Conservation (phyloP, 129 eudicot species). For the Glebionis coronaria region DNA sequence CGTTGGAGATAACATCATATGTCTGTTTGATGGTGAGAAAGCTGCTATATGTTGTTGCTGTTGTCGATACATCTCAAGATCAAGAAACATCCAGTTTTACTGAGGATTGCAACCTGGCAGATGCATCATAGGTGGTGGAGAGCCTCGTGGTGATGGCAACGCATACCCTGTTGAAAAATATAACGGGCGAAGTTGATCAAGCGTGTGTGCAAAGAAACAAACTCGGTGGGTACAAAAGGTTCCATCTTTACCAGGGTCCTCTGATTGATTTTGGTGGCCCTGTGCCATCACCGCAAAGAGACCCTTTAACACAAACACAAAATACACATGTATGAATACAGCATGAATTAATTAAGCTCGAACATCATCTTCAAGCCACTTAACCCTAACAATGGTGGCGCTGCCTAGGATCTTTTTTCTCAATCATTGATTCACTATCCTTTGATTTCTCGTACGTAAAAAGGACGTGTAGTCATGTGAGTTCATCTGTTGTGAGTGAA, state of each 20-base stretch:
- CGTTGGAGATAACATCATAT: slow-evolving; percentile 29
- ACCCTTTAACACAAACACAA: too few relatives aligned
- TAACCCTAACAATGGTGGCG: too few relatives aligned
- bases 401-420: too few relatives aligned
- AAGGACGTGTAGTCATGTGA: too few relatives aligned
- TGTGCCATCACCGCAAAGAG: too few relatives aligned
- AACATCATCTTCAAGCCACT: too few relatives aligned
- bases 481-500: too few relatives aligned
- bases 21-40: slow-evolving; percentile 32
- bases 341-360: too few relatives aligned
- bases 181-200: slow-evolving; percentile 35
- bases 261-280: too few relatives aligned
- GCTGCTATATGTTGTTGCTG: slow-evolving; percentile 18
- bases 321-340: too few relatives aligned
- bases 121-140: slow-evolving; percentile 35
- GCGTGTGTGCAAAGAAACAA: slow-evolving; percentile 46
- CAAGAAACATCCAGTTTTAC: slow-evolving; percentile 33
- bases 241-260: slow-evolving; percentile 56
- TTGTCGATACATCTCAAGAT: slow-evolving; percentile 35
- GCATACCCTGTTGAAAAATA: slow-evolving; percentile 31
- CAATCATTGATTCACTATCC: too few relatives aligned
- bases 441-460: too few relatives aligned
- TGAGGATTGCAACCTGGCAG: slow-evolving; percentile 39
- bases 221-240: slow-evolving; percentile 34
- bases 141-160: slow-evolving; percentile 24